Evolutionary conservation across 495 filamentous ascomycete genomes (phyloP).

Genomic region (Durotheca rogersii): DNA sequence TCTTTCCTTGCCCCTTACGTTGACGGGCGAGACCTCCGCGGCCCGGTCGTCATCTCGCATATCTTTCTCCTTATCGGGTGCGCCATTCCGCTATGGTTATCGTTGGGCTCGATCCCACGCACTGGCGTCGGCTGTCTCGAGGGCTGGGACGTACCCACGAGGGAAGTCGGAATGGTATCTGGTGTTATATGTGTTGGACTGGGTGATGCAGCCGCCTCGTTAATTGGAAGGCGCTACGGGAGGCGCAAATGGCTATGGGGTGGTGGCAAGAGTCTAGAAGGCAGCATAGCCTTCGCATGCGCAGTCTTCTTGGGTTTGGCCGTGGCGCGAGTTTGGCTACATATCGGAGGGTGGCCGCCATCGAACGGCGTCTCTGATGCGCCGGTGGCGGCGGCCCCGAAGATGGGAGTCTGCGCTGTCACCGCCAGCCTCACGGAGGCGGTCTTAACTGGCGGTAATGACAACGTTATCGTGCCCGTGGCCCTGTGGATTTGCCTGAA

Average conservation of each 20-base stretch:
- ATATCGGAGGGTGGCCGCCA: constrained; percentile 66
- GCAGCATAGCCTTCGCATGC: constrained; percentile 77
- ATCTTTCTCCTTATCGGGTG: constrained; percentile 97
- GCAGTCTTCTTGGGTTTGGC: constrained; percentile 76
- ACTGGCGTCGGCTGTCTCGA: constrained; percentile 51
- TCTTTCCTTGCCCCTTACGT: constrained; percentile 89
- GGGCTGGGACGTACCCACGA: constrained; percentile 69
- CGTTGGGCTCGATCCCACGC: constrained; percentile 63
- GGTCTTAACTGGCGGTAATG: constrained; percentile 94
- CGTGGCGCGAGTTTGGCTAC: constrained; percentile 73
- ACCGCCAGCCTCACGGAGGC: constrained; percentile 92
- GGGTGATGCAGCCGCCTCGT: constrained; percentile 91
- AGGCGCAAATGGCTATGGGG: constrained; percentile 93
- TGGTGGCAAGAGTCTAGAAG: constrained; percentile 92
- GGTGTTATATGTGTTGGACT: constrained; percentile 93
- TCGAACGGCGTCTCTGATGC: constrained; percentile 22
- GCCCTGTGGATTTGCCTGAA: constrained; percentile 89
- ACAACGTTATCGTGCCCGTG: constrained; percentile 97
- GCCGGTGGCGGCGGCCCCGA: constrained; percentile 40
- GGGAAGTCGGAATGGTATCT: constrained; percentile 83
- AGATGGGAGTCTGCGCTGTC: constrained; percentile 66
- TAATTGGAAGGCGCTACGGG: constrained; percentile 87
- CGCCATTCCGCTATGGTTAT: constrained; percentile 91
- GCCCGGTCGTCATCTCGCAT: constrained; percentile 91
- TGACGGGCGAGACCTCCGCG: constrained; percentile 87